Percentiles rank a stretch among this genome's conserved stretches.
Evolutionary conservation across 345 rosid species (phyloP).

Genomic region (Microcos paniculata): DNA sequence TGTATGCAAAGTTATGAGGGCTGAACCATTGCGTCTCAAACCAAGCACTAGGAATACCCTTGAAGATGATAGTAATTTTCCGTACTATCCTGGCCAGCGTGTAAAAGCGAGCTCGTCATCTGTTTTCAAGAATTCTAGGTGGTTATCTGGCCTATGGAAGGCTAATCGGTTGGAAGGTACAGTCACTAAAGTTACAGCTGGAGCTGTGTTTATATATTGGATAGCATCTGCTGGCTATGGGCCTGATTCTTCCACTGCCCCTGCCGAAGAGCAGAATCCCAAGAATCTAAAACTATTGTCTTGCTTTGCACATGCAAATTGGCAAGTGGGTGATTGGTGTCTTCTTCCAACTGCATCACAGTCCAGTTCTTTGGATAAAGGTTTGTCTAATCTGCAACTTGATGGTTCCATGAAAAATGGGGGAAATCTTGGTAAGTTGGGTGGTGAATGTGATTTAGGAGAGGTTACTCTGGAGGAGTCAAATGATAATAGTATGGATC

Average conservation of each 20-base stretch:
- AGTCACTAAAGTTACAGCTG: constrained; percentile 82
- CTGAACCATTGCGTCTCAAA: constrained; percentile 76
- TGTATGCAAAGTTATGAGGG: constrained; percentile 79
- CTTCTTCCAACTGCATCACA: constrained; percentile 57
- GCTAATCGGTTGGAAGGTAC: constrained; percentile 89
- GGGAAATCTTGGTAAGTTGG: constrained; percentile 35
- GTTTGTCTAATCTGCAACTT: constrained; percentile 50
- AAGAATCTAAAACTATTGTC: constrained; percentile 79
- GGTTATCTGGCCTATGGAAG: constrained; percentile 89
- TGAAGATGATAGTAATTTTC: constrained; percentile 80
- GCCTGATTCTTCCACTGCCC: constrained; percentile 77
- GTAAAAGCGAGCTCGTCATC: constrained; percentile 89
- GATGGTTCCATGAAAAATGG: constrained; percentile 41
- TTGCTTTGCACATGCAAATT: constrained; percentile 84
- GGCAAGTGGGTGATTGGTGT: constrained; percentile 97
- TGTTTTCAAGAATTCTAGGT: constrained; percentile 74
- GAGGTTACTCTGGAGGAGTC: constrained; percentile 49
- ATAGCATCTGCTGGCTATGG: constrained; percentile 96
- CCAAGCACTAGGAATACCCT: constrained; percentile 69
- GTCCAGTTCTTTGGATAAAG: constrained; percentile 42
- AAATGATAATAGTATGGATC: constrained; percentile 38
- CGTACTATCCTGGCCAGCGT: constrained; percentile 93
- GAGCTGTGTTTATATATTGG: constrained; percentile 90
- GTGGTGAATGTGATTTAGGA: constrained; percentile 37
- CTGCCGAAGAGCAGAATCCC: constrained; percentile 93